Evolutionary conservation across 768 basidiomycete genomes (phyloP), one percentile per base, ranked within the genome.

Genomic region (Brasilioporus rufonigricans): DNA sequence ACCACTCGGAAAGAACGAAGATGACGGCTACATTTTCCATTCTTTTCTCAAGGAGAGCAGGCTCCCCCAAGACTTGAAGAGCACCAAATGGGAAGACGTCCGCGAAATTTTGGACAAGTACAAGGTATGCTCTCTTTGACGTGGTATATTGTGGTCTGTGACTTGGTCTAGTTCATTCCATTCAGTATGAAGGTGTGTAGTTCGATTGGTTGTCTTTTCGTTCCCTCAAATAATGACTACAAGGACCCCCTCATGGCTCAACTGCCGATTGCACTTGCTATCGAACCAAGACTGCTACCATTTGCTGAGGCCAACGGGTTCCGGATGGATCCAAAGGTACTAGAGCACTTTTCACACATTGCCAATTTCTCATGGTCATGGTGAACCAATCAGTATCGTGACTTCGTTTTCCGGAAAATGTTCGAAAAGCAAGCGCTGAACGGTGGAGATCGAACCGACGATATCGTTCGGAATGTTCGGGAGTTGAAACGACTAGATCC

Each of bases 321-420:
- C 67, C 73, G 72, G 36, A 87, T 91, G 87, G 88, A 91, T 63
- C 79, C 79, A 67, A 89, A 89, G 77, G 88, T 85, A 70, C 45
- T 45, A 52, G 47, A 57, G 44, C 53, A 52, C 44, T 39, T 47
- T 36, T 12, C n/a, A 18, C 51, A 41, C 39, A 41, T 29, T 12
- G 19, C 26, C 41, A 48, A 11, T 36, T 53, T 60, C 61, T 67
- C 51, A 63, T 53, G 31, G 27, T 67, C 51, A 63, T 53, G 31
- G 27, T 46, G 27, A 40, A 19, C 26, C 24, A 49, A 49, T 32
- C 57, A 91, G 87, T 89, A 91, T 67, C 87, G 88, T 44, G 84
- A 91, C 65, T 91, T 90, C 62, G 84, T 91, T n/a, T 90, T 91
- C 66, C 85, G 89, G 44, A 89, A 89, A 68, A 90, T 91, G 82